Base-by-base conservation (phyloP, 257 asterid genomes). In the Forsythia suspensa region DNA sequence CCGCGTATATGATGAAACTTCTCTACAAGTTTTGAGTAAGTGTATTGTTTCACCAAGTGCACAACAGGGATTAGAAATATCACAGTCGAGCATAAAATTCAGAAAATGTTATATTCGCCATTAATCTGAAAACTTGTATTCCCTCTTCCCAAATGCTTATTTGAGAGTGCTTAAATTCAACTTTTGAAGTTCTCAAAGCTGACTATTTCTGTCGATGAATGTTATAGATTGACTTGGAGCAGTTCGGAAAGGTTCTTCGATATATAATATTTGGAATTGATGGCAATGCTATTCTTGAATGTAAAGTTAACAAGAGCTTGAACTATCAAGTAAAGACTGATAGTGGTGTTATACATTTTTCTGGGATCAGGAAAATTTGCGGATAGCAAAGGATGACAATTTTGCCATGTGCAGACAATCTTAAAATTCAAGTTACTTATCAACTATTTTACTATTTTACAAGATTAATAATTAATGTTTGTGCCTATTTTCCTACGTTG, bases 351-450 rank as follows among this genome's bases (percentile, higher is more conserved):
- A 3, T n/a, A 5, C 65, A 55, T 16, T 18, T 55, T 2, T 63
- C 7, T 24, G 11, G 18, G 12, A 63, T 21, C 84, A 95, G 99
- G 98, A 94, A 74, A 88, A 94, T 80, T 92, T 94, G 97, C 75
- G 76, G 77, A 94, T 96, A 44, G 98, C 99, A 4, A 81, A 66
- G 77, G 99, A 96, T 18, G 99, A 96, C 88, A 96, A 94, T 68
- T 96, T 96, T 75, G 99, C 51, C 99, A 98, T 0, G 98, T 96
- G 75, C 98, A 92, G 86, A 72, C 89, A 37, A 79, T 96, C 90
- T 74, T 94, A 73, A 96, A 96, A 81, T 94, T 67, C 65, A 96
- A 87, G 99, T 94, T 80, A 24, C 87, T 81, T 29, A 10, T 24
- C 13, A 15, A 63, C 3, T 7, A 6, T n/a, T 5, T 11, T 16